phyloP scores from a whole-genome alignment of 768 basidiomycete genomes.

The Gautieria morchelliformis region DNA sequence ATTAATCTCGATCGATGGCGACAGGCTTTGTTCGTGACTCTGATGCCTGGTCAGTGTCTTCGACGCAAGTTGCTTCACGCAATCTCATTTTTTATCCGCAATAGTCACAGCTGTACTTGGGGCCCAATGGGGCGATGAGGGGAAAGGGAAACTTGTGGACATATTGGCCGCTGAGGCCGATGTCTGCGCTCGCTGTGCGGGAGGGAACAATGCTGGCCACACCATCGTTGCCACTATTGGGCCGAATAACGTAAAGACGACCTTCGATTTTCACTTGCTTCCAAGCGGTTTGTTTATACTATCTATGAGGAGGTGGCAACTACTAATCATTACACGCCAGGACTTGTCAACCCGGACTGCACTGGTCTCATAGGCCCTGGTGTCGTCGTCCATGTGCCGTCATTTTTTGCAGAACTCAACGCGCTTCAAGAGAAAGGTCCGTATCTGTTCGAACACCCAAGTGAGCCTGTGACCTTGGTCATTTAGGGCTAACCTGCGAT shows the following conservation, averaged over 20 bases:
- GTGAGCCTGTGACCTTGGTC: background rate
- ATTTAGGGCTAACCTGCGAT: constrained; percentile 72
- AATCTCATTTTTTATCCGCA: background rate
- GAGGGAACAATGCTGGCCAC: constrained; percentile 98
- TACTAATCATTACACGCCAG: constrained; percentile 26
- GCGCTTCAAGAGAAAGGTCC: constrained; percentile 74
- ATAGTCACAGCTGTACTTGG: constrained; percentile 71
- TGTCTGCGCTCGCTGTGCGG: constrained; percentile 92
- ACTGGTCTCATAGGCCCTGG: constrained; percentile 86
- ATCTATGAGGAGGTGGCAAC: background rate
- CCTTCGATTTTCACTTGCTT: constrained; percentile 91
- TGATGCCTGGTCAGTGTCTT: background rate
- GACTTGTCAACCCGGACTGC: constrained; percentile 79
- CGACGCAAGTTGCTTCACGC: background rate
- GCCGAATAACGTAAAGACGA: constrained; percentile 62
- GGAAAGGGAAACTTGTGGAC: constrained; percentile 94
- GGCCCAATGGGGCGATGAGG: constrained; percentile 89
- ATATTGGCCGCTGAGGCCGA: constrained; percentile 86
- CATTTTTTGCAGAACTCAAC: constrained; percentile 90
- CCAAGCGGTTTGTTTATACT: constrained; percentile 63
- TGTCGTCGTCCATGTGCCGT: constrained; percentile 93
- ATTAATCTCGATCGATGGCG: background rate
- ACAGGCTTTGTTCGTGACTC: background rate
- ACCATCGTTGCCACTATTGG: constrained; percentile 82
- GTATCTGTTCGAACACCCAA: constrained; percentile 8